These are phyloP conservation scores for Candida sphagnicola DNA, from an alignment of 805 yeast species.

Conservation along the genomic window DNA sequence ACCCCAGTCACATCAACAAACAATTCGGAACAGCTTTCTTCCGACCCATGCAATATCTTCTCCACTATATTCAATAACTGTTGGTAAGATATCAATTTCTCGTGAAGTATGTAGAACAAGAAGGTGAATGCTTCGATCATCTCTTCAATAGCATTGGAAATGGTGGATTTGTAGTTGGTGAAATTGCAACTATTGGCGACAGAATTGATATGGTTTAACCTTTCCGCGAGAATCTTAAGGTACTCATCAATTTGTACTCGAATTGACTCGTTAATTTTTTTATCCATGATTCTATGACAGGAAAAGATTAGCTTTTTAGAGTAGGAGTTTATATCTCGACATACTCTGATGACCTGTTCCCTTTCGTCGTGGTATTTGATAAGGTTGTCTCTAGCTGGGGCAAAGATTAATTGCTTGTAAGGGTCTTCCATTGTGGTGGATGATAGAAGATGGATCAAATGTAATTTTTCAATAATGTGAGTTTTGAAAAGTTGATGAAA, in stretches of 20 bases:
- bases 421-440: not conserved
- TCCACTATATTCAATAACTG: slow-evolving; percentile 8
- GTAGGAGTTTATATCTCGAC: slow-evolving; percentile 34
- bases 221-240: slow-evolving; percentile 9
- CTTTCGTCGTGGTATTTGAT: slow-evolving; percentile 25
- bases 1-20: not conserved
- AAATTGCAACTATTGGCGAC: slow-evolving; percentile 12
- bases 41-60: not conserved
- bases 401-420: slow-evolving; percentile 10
- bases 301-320: slow-evolving; percentile 33
- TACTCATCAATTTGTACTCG: slow-evolving; percentile 12
- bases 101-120: slow-evolving; percentile 13
- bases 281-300: slow-evolving; percentile 14
- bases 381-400: slow-evolving; percentile 18
- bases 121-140: slow-evolving; percentile 24
- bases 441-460: not conserved
- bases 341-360: slow-evolving; percentile 28
- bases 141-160: slow-evolving; percentile 23
- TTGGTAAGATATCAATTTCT: slow-evolving; percentile 11
- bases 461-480: not conserved
- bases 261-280: not conserved
- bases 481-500: not conserved
- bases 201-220: slow-evolving; percentile 6
- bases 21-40: not conserved
- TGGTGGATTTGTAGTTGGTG: slow-evolving; percentile 13